Evolutionary conservation across 345 rosid genomes (phyloP).

Genomic region (Kandelia obovata): DNA sequence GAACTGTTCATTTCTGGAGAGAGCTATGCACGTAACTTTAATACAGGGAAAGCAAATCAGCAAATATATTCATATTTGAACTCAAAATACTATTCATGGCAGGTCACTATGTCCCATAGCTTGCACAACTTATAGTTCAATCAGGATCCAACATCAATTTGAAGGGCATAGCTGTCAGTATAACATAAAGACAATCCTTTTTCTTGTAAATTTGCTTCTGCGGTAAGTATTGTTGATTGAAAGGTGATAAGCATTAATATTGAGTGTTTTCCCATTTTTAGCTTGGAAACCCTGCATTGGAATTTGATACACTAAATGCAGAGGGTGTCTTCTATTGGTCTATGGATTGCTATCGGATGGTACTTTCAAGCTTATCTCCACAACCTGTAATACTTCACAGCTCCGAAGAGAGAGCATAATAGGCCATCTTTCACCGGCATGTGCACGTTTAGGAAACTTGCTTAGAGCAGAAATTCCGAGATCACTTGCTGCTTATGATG

Average conservation of each 20-base stretch:
- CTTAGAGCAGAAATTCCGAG: background rate
- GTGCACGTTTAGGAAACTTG: background rate
- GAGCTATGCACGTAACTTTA: background rate
- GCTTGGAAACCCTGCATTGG: background rate
- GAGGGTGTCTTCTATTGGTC: constrained; percentile 2
- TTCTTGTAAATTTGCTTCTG: too few species aligned
- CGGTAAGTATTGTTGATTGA: too few species aligned
- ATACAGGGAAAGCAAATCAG: too few species aligned
- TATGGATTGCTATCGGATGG: background rate
- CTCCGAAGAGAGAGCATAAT: background rate
- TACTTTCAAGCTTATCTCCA: background rate
- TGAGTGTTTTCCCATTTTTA: background rate
- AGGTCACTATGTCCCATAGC: background rate
- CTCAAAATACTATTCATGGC: background rate
- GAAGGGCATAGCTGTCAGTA: background rate
- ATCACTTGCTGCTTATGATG: background rate
- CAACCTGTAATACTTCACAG: background rate
- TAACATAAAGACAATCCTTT: background rate
- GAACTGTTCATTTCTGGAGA: background rate
- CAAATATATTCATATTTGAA: background rate
- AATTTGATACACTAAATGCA: background rate
- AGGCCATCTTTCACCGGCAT: background rate
- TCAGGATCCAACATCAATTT: background rate
- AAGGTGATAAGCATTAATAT: background rate
- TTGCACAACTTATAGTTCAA: background rate